Evolutionary conservation across 805 yeast species (phyloP), one percentile per base, ranked within the genome.

Genomic region (Starmerella bombi): DNA sequence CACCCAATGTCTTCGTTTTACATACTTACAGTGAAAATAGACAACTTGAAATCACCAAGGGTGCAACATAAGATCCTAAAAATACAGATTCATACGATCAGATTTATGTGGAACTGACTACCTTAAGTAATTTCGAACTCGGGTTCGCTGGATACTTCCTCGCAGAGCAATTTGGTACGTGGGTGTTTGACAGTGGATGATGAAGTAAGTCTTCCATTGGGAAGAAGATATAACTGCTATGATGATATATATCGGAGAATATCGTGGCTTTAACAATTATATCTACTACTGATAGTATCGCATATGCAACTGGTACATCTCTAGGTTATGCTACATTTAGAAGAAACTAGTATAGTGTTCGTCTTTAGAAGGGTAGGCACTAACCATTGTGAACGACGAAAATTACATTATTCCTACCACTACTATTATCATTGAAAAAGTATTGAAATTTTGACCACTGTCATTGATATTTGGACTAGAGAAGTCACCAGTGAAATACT

Each of bases 151-250:
- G 43, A 3, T 40, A 10, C 18, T 40, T 19, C 25, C 3, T 23
- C 2, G 43, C 43, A 5, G 19, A 22, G 2, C 32, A 37, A 16
- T n/a, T 20, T 12, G 43, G 43, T 25, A 12, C 10, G 4, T 40
- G 30, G 28, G 8, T 14, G 12, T 36, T 40, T 33, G 14, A n/a
- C 15, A 5, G 43, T 29, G 12, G 43, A 40, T 17, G 43, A 40
- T 10, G 34, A 33, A 4, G 19, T 19, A 15, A 35, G 43, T 17
- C 8, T 40, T 23, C 40, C 35, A 15, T 17, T 40, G 3, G 43
- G 43, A 9, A 16, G 39, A 9, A 40, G 38, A 5, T 3, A 5
- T 19, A 4, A 9, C 4, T 40, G 43, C 40, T 40, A 40, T 15
- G 43, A 40, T 14, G 40, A 35, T 15, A 35, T n/a, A n/a, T 40